Conservation (phyloP, 2,329 filamentous ascomycete species). For the Xylariaceae sp. region DNA sequence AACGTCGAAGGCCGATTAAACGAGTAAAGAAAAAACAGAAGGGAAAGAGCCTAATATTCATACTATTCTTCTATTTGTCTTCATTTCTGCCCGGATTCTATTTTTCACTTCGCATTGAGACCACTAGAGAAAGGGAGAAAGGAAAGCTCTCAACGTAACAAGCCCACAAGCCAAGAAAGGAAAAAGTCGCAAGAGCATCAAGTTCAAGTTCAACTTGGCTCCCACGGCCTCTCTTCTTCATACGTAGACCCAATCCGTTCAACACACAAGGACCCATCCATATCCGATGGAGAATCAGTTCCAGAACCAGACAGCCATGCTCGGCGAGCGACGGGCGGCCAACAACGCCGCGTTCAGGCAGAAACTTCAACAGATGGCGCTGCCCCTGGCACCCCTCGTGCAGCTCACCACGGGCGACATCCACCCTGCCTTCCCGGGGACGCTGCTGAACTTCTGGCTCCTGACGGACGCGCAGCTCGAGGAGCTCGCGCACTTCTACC, state of each 20-base stretch:
- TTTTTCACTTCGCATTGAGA: constrained; percentile 2
- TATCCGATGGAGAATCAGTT: constrained; percentile 34
- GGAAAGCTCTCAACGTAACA: no score
- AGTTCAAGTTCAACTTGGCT: not conserved
- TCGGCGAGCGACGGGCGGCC: constrained; percentile 47
- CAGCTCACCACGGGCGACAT: constrained; percentile 65
- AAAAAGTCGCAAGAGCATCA: not conserved
- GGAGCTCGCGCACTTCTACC: constrained; percentile 73
- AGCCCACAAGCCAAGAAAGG: not conserved
- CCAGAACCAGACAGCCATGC: constrained; percentile 29
- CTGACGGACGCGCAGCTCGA: constrained; percentile 75
- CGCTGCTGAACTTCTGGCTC: constrained; percentile 74
- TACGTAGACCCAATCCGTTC: not conserved
- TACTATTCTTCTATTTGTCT: constrained; percentile 25
- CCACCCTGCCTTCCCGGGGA: constrained; percentile 69
- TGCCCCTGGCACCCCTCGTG: constrained; percentile 70
- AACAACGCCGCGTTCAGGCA: constrained; percentile 58
- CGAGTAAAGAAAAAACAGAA: constrained; percentile 17
- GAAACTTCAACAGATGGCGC: constrained; percentile 70
- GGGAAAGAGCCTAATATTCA: constrained; percentile 4
- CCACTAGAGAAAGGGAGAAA: not conserved
- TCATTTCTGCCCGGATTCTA: constrained; percentile 15
- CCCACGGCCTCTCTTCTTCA: not conserved
- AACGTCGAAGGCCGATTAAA: constrained; percentile 34
- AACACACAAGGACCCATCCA: not conserved